Base-by-base conservation (phyloP, 768 basidiomycete species). In the Suillus sp. region DNA sequence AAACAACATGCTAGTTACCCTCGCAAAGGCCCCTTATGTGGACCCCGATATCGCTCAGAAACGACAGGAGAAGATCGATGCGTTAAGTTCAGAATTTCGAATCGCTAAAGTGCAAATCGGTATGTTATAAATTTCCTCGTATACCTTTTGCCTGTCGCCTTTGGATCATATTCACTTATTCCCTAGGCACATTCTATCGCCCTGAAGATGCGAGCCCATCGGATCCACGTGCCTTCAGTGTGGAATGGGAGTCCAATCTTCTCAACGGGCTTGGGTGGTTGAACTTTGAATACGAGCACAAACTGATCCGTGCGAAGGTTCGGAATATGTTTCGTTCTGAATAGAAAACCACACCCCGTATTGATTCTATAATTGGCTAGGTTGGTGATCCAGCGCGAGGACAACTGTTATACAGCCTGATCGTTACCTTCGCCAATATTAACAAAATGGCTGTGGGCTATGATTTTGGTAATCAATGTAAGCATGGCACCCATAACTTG, bases 71-170 rank as follows among this genome's bases (percentile, higher is more conserved):
- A 89, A 77, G 43, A 68, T 86, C 11, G 68, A 72, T 30, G 72
- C 79, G 4, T 77, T 89, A 13, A 71, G 81, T 18, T 74, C 80
- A 8, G 78, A 77, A 13, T 75, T 91, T 27, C 84, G 87, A 35
- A 77, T 93, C 13, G 79, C 84, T 61, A 77, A 78, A 10, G 77
- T 93, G 47, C 91, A 93, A 72, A 87, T 92, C 65, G 91, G 92
- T 27, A 66, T 83, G 37, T 84, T 83, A 70, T 85, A 83, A 78
- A 80, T 22, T 37, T 35, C 54, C 35, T 34, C n/a, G 4, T 57
- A 14, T 20, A 38, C 16, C 16, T 35, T 55, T 22, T 22, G 14
- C 22, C 9, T 38, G 30, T 32, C 55, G 22, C 35, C 16, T 38
- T 53, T 32, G 32, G 40, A 22, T 66, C 34, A 10, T 27, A 48